Evolutionary conservation across 2,329 filamentous ascomycete genomes (phyloP).

Genomic region (Waltergamsia citrina): DNA sequence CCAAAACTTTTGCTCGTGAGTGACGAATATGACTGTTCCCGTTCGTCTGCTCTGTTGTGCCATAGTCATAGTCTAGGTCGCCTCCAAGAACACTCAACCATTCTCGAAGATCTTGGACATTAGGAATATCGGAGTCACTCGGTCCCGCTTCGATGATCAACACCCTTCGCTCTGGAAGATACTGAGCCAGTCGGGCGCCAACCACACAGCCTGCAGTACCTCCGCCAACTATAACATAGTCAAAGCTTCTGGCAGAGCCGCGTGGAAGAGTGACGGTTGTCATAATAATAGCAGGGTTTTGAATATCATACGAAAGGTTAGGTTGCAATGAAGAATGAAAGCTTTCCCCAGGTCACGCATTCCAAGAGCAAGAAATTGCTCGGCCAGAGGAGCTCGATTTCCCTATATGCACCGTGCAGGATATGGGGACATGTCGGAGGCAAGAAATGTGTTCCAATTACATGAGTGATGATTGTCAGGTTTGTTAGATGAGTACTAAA

Average conservation of each 20-base stretch:
- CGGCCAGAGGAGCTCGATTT: too few relatives aligned
- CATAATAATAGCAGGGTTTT: too few relatives aligned
- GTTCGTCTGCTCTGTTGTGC: conserved; percentile 80
- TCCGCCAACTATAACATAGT: conserved; percentile 80
- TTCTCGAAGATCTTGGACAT: conserved; percentile 76
- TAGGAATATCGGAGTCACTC: conserved; percentile 80
- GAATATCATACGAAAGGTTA: too few relatives aligned
- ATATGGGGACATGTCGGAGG: too few relatives aligned
- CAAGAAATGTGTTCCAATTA: too few relatives aligned
- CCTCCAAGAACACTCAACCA: conserved; percentile 80
- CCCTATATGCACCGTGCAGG: too few relatives aligned
- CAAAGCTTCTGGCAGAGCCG: conserved; percentile 57
- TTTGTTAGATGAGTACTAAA: too few relatives aligned
- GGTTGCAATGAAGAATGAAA: too few relatives aligned
- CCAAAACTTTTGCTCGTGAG: conserved; percentile 84
- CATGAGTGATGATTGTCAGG: too few relatives aligned
- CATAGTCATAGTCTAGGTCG: conserved; percentile 86
- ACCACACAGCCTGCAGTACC: conserved; percentile 83
- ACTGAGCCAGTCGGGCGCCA: conserved; percentile 69
- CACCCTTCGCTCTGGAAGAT: conserved; percentile 72
- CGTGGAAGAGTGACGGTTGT: too few relatives aligned
- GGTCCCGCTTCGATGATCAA: conserved; percentile 83
- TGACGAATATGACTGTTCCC: conserved; percentile 89
- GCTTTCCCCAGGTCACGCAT: too few relatives aligned
- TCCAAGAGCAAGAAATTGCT: too few relatives aligned